Evolutionary conservation across 129 eudicot genomes (phyloP).

Genomic region (Centella asiatica): DNA sequence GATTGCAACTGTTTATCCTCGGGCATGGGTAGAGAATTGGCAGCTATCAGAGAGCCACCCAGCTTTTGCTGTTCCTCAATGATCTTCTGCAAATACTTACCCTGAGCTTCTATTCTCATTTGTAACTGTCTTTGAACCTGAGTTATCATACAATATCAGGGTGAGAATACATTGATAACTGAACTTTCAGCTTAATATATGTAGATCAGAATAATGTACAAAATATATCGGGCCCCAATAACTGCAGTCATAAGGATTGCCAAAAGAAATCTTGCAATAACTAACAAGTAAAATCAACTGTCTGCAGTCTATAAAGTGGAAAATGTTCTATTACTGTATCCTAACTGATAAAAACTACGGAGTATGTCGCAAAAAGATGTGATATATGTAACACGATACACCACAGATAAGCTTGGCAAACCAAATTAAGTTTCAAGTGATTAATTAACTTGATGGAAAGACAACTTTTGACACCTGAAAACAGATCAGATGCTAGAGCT

Average conservation of each 20-base stretch:
- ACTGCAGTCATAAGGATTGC: neutral
- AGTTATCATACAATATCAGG: slow-evolving; percentile 6
- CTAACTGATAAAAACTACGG: no score
- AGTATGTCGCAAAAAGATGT: neutral
- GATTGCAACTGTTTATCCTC: slow-evolving; percentile 11
- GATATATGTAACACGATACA: neutral
- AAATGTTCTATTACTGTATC: no score
- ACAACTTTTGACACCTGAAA: neutral
- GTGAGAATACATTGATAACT: slow-evolving; percentile 1
- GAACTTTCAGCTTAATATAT: neutral
- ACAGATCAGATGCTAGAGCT: neutral
- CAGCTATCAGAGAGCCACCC: slow-evolving; percentile 17
- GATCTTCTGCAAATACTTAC: slow-evolving; percentile 29
- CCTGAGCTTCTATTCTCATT: slow-evolving; percentile 35
- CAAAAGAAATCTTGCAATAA: no score
- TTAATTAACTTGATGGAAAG: neutral
- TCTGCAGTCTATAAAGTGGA: no score
- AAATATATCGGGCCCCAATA: neutral
- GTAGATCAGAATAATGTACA: no score
- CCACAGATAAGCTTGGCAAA: neutral
- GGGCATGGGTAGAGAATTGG: slow-evolving; percentile 2
- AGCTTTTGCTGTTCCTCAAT: slow-evolving; percentile 30
- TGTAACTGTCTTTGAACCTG: slow-evolving; percentile 31
- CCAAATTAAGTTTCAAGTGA: neutral
- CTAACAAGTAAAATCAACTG: neutral